phyloP scores from a whole-genome alignment of 75 land plant species.

The Cupressus sempervirens region DNA sequence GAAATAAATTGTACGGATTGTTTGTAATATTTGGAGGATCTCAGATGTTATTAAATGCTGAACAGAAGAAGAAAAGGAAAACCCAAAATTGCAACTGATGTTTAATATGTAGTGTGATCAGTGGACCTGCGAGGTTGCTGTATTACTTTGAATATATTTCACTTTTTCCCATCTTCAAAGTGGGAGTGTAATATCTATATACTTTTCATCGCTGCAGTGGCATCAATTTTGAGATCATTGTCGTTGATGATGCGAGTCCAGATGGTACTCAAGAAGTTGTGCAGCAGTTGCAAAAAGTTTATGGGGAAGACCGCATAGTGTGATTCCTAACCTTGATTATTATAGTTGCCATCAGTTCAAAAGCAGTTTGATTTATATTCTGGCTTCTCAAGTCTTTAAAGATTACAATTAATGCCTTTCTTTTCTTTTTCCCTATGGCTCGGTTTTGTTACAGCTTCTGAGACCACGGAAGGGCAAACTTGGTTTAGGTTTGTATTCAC shows the following conservation, averaged over 20 bases:
- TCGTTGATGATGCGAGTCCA: conserved; percentile 97
- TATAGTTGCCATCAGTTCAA: conserved; percentile 1
- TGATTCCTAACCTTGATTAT: conserved; percentile 15
- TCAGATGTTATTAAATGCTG: not conserved
- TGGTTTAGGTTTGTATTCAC: conserved; percentile 76
- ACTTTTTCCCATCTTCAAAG: not conserved
- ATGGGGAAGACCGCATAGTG: conserved; percentile 94
- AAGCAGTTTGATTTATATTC: not conserved
- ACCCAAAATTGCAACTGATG: not conserved
- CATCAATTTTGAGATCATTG: conserved; percentile 78
- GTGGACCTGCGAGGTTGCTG: not conserved
- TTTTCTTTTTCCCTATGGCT: not conserved
- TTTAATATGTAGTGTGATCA: not conserved
- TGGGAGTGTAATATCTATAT: not conserved
- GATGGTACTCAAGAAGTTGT: conserved; percentile 97
- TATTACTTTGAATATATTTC: not conserved
- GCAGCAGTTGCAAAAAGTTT: conserved; percentile 72
- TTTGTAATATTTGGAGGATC: not conserved
- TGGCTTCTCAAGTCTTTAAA: not conserved
- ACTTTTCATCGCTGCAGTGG: conserved; percentile 40
- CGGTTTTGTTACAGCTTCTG: conserved; percentile 55
- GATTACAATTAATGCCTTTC: not conserved
- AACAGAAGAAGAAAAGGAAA: not conserved
- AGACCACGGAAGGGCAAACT: conserved; percentile 87
- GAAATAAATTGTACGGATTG: not conserved